A percentile compares a stretch with the other conserved stretches of the same genome.
Conservation (phyloP, 2,329 filamentous ascomycete species). For the Xylariaceae sp. region DNA sequence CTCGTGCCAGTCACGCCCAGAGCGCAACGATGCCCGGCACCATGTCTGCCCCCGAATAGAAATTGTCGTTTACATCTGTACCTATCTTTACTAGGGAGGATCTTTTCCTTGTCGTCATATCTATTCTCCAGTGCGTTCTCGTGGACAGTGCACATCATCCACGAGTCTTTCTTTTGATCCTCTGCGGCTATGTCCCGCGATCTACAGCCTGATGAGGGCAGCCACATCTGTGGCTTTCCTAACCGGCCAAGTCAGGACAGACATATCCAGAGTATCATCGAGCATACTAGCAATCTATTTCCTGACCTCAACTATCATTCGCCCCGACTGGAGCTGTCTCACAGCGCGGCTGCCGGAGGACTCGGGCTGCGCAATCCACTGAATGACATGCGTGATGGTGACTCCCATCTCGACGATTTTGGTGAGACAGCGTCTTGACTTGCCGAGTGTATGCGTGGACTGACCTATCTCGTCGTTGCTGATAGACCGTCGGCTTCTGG, state of each 20-base stretch:
- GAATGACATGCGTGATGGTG: constrained; percentile 4
- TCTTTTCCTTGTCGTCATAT: too few relatives aligned
- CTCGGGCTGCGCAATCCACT: background rate
- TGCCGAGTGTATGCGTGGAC: background rate
- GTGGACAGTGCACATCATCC: too few relatives aligned
- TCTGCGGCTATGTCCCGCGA: constrained; percentile 14
- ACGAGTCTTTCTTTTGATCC: too few relatives aligned
- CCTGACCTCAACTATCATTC: constrained; percentile 7
- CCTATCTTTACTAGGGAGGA: too few relatives aligned
- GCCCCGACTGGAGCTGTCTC: too few relatives aligned
- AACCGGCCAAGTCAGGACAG: constrained; percentile 13
- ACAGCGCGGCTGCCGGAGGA: background rate
- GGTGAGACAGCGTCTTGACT: constrained; percentile 15
- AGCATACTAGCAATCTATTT: constrained; percentile 18
- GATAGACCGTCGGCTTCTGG: constrained; percentile 21
- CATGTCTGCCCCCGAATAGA: too few relatives aligned
- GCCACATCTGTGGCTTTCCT: constrained; percentile 13
- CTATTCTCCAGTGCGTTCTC: too few relatives aligned
- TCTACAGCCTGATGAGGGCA: constrained; percentile 3
- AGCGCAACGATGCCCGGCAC: too few relatives aligned
- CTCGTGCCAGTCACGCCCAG: too few relatives aligned
- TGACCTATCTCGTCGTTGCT: constrained; percentile 1
- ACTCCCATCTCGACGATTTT: constrained; percentile 18
- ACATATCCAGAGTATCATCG: constrained; percentile 23
- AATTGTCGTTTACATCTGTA: too few relatives aligned